phyloP scores from a whole-genome alignment of 805 yeast genomes.

The Zygotorulaspora danielsina region DNA sequence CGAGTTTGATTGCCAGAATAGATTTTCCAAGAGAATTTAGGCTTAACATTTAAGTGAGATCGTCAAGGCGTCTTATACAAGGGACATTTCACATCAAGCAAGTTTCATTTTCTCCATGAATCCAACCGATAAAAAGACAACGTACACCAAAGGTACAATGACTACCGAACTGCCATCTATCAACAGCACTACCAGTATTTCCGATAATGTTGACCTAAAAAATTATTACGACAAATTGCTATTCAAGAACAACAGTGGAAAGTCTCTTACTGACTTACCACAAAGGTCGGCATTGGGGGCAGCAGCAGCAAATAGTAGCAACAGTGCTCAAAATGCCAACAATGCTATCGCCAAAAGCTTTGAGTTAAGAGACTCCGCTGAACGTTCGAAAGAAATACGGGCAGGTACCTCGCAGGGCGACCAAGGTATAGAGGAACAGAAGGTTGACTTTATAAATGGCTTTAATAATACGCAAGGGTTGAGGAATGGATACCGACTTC shows the following conservation, averaged over 20 bases:
- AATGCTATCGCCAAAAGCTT: constrained; percentile 2
- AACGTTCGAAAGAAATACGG: not conserved
- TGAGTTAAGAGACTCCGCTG: constrained; percentile 4
- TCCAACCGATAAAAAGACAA: not conserved
- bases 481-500: constrained; percentile 5
- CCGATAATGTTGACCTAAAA: constrained; percentile 33
- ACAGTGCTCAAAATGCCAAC: constrained; percentile 6
- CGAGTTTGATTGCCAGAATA: too few species aligned
- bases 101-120: too few species aligned
- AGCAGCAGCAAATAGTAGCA: constrained; percentile 8
- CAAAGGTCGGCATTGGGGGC: constrained; percentile 17
- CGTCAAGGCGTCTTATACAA: too few species aligned
- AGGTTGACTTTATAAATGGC: constrained; percentile 29
- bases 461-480: constrained; percentile 14
- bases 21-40: too few species aligned
- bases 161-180: constrained; percentile 32
- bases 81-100: too few species aligned
- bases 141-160: constrained; percentile 1
- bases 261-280: constrained; percentile 33
- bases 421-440: constrained; percentile 5
- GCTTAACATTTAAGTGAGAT: too few species aligned
- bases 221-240: constrained; percentile 35
- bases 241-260: constrained; percentile 33
- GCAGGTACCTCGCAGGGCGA: constrained; percentile 1
- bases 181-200: constrained; percentile 34